Percentiles rank a stretch among this genome's conserved stretches.
phyloP scores from a whole-genome alignment of 768 basidiomycete species.

The Pleurotus salmoneostramineus region DNA sequence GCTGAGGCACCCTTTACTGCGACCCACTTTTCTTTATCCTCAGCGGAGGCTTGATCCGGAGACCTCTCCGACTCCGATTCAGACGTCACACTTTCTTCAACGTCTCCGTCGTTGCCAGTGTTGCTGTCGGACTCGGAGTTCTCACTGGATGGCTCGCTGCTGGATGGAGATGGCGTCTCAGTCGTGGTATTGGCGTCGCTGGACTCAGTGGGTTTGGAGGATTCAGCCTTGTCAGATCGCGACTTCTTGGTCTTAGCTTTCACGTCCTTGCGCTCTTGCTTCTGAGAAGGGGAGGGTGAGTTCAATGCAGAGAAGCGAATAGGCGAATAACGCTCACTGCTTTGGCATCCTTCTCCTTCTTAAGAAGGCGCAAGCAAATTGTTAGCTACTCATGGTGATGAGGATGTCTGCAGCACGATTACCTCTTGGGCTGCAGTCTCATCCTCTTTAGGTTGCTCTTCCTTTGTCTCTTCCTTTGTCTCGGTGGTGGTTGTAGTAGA shows the following conservation, averaged over 20 bases:
- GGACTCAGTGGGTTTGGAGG: conserved; percentile 20
- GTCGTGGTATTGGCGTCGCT: background rate
- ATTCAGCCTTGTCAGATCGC: conserved; percentile 32
- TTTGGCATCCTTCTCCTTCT: conserved; percentile 47
- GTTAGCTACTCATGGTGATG: conserved; percentile 1
- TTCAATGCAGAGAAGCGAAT: background rate
- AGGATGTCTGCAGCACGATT: conserved; percentile 6
- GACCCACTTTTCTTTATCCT: conserved; percentile 69
- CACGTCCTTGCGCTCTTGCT: conserved; percentile 49
- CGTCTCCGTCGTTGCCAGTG: conserved; percentile 67
- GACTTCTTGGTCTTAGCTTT: conserved; percentile 56
- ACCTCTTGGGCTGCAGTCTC: conserved; percentile 41
- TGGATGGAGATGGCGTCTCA: conserved; percentile 12
- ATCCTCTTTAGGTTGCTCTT: conserved; percentile 17
- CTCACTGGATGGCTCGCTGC: conserved; percentile 26
- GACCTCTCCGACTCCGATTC: conserved; percentile 62
- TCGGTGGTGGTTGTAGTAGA: too few species aligned
- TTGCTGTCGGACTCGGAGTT: conserved; percentile 55
- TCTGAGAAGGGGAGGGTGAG: conserved; percentile 14
- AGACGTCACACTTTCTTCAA: conserved; percentile 72
- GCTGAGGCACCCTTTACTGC: conserved; percentile 50
- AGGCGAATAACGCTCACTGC: conserved; percentile 35
- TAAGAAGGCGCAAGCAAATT: conserved; percentile 19
- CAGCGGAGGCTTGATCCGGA: conserved; percentile 24
- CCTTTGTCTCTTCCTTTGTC: background rate